These are phyloP conservation scores for Populus euphratica DNA, from an alignment of 345 rosid species.

Conservation along the genomic window DNA sequence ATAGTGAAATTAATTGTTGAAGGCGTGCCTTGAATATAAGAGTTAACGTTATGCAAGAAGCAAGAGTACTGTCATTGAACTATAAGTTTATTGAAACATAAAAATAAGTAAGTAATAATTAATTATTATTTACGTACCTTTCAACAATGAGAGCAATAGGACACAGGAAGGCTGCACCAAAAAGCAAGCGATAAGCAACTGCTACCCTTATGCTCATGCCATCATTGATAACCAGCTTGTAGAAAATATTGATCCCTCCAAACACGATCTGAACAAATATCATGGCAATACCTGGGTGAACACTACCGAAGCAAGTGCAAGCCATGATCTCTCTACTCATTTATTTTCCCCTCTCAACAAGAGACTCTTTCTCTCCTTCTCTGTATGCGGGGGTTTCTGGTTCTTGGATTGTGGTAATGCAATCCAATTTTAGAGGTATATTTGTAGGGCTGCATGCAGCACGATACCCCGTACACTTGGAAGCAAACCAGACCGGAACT, in stretches of 20 bases:
- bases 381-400: neutral
- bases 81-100: too few relatives aligned
- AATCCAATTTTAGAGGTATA: too few relatives aligned
- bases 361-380: neutral
- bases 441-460: too few relatives aligned
- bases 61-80: too few relatives aligned
- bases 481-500: too few relatives aligned
- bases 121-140: neutral
- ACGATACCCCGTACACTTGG: neutral
- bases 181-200: slow-evolving; percentile 14
- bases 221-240: slow-evolving; percentile 7
- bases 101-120: neutral
- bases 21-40: neutral
- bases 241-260: slow-evolving; percentile 10
- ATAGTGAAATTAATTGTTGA: neutral
- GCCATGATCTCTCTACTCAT: neutral
- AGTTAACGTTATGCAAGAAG: neutral
- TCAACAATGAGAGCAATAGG: slow-evolving; percentile 19
- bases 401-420: too few relatives aligned
- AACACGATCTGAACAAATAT: slow-evolving; percentile 7
- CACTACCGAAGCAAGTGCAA: neutral
- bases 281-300: slow-evolving; percentile 10
- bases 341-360: too few relatives aligned
- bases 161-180: slow-evolving; percentile 10
- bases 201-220: slow-evolving; percentile 15